Conservation (phyloP, 768 basidiomycete genomes). For the Xerocomellus dryophilus region DNA sequence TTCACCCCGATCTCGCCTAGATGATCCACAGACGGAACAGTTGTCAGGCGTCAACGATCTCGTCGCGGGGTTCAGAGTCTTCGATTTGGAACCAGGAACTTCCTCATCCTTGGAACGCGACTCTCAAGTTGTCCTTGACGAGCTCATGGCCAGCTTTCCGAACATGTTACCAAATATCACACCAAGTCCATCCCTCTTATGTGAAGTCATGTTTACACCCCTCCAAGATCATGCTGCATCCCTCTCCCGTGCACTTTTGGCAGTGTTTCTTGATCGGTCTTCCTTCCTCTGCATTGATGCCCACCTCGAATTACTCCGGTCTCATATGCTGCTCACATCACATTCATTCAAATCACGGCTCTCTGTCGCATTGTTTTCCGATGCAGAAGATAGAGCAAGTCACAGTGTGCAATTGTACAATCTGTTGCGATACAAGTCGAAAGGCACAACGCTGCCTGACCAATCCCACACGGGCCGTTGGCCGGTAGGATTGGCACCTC, state of each 20-base stretch:
- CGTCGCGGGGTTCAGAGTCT: slow-evolving; percentile 50
- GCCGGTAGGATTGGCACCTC: slow-evolving; percentile 72
- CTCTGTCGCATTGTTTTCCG: slow-evolving; percentile 71
- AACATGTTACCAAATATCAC: slow-evolving; percentile 54
- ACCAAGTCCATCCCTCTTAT: slow-evolving; percentile 62
- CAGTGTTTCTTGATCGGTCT: slow-evolving; percentile 59
- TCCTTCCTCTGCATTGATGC: slow-evolving; percentile 65
- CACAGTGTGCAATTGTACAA: slow-evolving; percentile 28
- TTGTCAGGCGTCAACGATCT: slow-evolving; percentile 26
- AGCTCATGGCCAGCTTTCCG: slow-evolving; percentile 61
- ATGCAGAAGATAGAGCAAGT: slow-evolving; percentile 50
- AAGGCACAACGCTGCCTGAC: slow-evolving; percentile 18
- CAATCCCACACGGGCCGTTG: slow-evolving; percentile 34
- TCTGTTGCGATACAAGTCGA: slow-evolving; percentile 22
- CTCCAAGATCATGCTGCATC: slow-evolving; percentile 59
- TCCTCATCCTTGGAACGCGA: slow-evolving; percentile 24
- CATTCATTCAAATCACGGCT: slow-evolving; percentile 73
- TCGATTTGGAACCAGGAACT: slow-evolving; percentile 65
- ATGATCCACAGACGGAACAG: background rate
- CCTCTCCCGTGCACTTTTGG: slow-evolving; percentile 65
- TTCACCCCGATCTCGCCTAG: background rate
- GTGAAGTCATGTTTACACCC: slow-evolving; percentile 57
- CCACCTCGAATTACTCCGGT: slow-evolving; percentile 67
- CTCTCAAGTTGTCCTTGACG: slow-evolving; percentile 32
- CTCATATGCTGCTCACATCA: slow-evolving; percentile 71